phyloP scores from a whole-genome alignment of 2,329 filamentous ascomycete species.

The Hirsutella minnesotensis region DNA sequence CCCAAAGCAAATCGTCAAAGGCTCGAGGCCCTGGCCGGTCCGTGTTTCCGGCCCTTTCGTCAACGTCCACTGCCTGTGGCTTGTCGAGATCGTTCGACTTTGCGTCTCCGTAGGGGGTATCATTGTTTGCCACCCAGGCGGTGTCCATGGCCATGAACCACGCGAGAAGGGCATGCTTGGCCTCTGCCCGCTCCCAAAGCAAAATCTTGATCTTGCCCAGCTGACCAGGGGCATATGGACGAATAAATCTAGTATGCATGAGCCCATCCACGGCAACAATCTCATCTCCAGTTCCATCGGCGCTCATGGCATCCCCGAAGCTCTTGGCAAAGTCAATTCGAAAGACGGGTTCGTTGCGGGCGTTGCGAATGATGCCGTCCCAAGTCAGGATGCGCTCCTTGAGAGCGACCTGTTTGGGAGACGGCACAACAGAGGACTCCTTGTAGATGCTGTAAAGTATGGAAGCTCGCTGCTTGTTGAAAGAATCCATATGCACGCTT shows the following conservation, averaged over 20 bases:
- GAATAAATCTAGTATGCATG: slow-evolving; percentile 17
- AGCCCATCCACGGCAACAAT: slow-evolving; percentile 17
- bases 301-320: slow-evolving; percentile 26
- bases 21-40: slow-evolving; percentile 1
- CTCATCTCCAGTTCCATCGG: slow-evolving; percentile 6
- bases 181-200: slow-evolving; percentile 17
- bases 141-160: slow-evolving; percentile 27
- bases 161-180: slow-evolving; percentile 18
- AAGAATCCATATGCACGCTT: slow-evolving; percentile 67
- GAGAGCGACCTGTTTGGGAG: slow-evolving; percentile 53
- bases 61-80: not conserved
- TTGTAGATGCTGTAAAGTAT: slow-evolving; percentile 57
- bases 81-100: too few relatives aligned
- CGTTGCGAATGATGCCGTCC: slow-evolving; percentile 19
- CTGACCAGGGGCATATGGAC: slow-evolving; percentile 9
- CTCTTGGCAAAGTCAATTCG: slow-evolving; percentile 28
- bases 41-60: not conserved
- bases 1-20: slow-evolving; percentile 14
- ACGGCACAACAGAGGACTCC: slow-evolving; percentile 36
- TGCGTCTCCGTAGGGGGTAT: slow-evolving; percentile 10
- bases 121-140: slow-evolving; percentile 18
- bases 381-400: slow-evolving; percentile 51
- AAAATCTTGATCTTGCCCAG: slow-evolving; percentile 21
- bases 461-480: slow-evolving; percentile 79
- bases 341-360: slow-evolving; percentile 12